Evolutionary conservation across 2,329 filamentous ascomycete species (phyloP).

Genomic region (Didymella exigua): DNA sequence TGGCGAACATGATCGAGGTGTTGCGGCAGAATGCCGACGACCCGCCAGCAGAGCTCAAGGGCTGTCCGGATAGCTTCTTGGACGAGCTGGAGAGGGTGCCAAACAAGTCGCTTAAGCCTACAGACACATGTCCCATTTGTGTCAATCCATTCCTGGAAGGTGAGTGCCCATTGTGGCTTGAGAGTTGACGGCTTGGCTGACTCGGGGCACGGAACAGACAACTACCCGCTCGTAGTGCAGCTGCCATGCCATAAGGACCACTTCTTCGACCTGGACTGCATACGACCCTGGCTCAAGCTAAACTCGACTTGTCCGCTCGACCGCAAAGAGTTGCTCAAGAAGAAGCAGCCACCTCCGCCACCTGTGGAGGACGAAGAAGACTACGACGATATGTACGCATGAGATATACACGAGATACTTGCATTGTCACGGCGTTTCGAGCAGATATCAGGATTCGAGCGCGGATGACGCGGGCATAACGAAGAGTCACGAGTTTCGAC

Average conservation of each 20-base stretch:
- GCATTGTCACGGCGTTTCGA: neutral
- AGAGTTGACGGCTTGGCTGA: slow-evolving; percentile 23
- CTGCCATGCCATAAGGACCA: slow-evolving; percentile 67
- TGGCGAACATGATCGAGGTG: slow-evolving; percentile 61
- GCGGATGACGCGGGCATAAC: neutral
- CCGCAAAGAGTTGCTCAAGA: slow-evolving; percentile 63
- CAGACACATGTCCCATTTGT: slow-evolving; percentile 65
- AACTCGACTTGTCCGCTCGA: slow-evolving; percentile 69
- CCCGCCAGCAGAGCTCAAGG: slow-evolving; percentile 65
- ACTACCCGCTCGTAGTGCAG: slow-evolving; percentile 67
- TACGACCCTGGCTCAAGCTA: slow-evolving; percentile 67
- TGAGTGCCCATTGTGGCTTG: slow-evolving; percentile 29
- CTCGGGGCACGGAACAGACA: slow-evolving; percentile 44
- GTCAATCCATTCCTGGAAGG: slow-evolving; percentile 66
- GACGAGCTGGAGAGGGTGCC: slow-evolving; percentile 65
- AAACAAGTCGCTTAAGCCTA: slow-evolving; percentile 58
- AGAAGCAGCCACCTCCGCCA: slow-evolving; percentile 50
- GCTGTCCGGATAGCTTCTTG: slow-evolving; percentile 66
- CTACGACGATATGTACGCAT: slow-evolving; percentile 59
- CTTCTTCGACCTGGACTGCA: slow-evolving; percentile 69
- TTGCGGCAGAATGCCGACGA: slow-evolving; percentile 62
- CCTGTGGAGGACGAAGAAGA: slow-evolving; percentile 59
- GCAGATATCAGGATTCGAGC: neutral
- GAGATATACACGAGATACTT: slow-evolving; percentile 9
- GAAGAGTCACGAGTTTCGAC: neutral